Conservation (phyloP, 2,329 filamentous ascomycete species). For the Aspergillus arachidicola region DNA sequence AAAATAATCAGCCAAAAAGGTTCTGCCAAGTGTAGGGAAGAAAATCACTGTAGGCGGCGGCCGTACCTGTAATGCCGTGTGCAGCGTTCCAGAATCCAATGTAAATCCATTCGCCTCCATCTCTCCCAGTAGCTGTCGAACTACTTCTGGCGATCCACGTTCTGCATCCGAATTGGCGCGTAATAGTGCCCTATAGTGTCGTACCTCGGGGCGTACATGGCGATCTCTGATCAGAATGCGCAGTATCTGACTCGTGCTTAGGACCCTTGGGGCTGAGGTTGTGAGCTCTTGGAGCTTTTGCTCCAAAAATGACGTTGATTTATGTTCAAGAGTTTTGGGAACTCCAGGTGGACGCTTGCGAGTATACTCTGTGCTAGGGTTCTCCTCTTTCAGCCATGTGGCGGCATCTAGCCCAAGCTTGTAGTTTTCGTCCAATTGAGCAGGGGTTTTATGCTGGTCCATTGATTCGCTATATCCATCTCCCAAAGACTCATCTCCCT, state of each 20-base stretch:
- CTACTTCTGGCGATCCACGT: constrained; percentile 67
- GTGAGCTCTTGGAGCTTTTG: constrained; percentile 30
- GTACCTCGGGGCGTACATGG: constrained; percentile 36
- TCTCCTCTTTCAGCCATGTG: not conserved
- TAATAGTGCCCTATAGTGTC: constrained; percentile 72
- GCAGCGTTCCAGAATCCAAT: constrained; percentile 68
- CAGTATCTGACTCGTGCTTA: constrained; percentile 34
- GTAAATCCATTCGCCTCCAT: constrained; percentile 66
- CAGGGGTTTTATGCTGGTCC: not conserved
- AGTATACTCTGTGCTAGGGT: not conserved
- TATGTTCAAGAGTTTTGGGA: constrained; percentile 20
- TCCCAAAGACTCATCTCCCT: not conserved
- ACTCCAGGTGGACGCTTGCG: constrained; percentile 15
- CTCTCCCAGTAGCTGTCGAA: constrained; percentile 69
- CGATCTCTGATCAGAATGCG: constrained; percentile 42
- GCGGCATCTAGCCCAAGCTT: not conserved
- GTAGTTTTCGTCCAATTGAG: not conserved
- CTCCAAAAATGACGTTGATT: constrained; percentile 31
- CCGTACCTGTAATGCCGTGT: constrained; percentile 68
- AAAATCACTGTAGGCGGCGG: not conserved
- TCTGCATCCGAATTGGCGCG: constrained; percentile 66
- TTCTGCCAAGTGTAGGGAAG: not conserved
- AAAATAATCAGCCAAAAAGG: not conserved
- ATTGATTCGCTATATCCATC: not conserved
- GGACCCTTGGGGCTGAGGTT: constrained; percentile 27